A percentile compares a stretch with the other conserved stretches of the same genome.
These are phyloP conservation scores for Hymenoscyphus occultus DNA, from an alignment of 2,329 filamentous ascomycete species.

Conservation along the genomic window DNA sequence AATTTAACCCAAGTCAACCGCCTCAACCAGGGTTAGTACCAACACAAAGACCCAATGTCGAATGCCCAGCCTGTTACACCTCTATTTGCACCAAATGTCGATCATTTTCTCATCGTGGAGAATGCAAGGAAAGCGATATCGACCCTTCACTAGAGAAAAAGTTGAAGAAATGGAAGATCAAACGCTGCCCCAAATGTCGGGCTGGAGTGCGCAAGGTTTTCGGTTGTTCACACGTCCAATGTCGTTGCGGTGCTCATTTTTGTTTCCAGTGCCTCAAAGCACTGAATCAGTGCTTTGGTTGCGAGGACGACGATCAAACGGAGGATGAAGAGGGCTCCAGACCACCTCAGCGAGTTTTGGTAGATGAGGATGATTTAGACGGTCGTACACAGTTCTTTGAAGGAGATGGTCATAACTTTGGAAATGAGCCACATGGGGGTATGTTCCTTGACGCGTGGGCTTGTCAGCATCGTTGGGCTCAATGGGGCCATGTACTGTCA, in stretches of 20 bases:
- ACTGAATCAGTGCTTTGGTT: constrained; percentile 29
- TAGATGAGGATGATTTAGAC: constrained; percentile 29
- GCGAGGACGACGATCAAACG: constrained; percentile 23
- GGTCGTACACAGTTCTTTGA: constrained; percentile 31
- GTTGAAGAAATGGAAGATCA: constrained; percentile 45
- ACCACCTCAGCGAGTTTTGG: constrained; percentile 26
- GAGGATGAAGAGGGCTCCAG: no score
- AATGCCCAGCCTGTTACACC: constrained; percentile 44
- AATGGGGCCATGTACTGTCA: no score
- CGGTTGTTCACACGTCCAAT: constrained; percentile 48
- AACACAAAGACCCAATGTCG: constrained; percentile 30
- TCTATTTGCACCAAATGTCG: constrained; percentile 45
- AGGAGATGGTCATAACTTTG: constrained; percentile 38
- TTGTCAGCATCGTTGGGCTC: constrained; percentile 18
- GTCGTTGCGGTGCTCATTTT: constrained; percentile 48
- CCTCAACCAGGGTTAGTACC: constrained; percentile 1
- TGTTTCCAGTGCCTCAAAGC: constrained; percentile 45
- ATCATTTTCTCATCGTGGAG: constrained; percentile 39
- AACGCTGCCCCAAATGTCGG: constrained; percentile 48
- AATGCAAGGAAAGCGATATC: constrained; percentile 39
- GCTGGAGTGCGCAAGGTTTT: constrained; percentile 47
- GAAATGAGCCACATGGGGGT: constrained; percentile 29
- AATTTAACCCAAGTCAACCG: constrained; percentile 15
- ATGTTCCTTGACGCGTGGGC: constrained; percentile 16
- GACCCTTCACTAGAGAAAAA: constrained; percentile 37